These are phyloP conservation scores for Isatis tinctoria DNA, from an alignment of 345 rosid genomes.

Conservation along the genomic window DNA sequence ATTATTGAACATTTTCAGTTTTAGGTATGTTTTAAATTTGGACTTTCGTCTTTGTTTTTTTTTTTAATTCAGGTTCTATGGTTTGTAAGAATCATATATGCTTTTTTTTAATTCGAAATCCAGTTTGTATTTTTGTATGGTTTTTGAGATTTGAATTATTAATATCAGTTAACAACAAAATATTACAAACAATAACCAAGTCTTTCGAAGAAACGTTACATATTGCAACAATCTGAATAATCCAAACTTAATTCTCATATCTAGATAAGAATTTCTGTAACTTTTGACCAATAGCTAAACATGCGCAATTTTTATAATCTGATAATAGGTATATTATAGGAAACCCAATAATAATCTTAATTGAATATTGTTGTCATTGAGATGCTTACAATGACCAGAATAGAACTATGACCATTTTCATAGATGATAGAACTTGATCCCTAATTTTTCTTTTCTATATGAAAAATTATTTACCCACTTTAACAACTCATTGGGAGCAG, in stretches of 20 bases:
- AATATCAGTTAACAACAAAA: background rate
- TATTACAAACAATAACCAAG: background rate
- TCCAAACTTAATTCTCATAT: too few species aligned
- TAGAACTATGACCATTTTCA: background rate
- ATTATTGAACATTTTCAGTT: slow-evolving; percentile 4
- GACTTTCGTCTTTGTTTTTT: background rate
- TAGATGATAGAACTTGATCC: background rate
- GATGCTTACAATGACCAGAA: background rate
- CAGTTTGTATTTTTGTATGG: background rate
- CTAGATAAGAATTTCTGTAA: too few species aligned
- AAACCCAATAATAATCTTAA: too few species aligned
- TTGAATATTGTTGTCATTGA: background rate
- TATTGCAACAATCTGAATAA: too few species aligned
- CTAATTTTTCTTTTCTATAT: background rate
- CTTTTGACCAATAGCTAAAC: background rate
- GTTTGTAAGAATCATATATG: background rate
- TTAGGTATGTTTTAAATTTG: background rate
- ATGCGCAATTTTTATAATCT: too few species aligned
- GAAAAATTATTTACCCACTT: background rate
- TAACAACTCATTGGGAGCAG: background rate
- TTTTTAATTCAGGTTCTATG: background rate
- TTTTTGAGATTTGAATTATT: background rate
- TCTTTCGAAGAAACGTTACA: background rate
- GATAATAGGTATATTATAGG: too few species aligned
- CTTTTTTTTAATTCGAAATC: background rate